Conservation (phyloP, 345 rosid species). For the Hibiscus syriacus region DNA sequence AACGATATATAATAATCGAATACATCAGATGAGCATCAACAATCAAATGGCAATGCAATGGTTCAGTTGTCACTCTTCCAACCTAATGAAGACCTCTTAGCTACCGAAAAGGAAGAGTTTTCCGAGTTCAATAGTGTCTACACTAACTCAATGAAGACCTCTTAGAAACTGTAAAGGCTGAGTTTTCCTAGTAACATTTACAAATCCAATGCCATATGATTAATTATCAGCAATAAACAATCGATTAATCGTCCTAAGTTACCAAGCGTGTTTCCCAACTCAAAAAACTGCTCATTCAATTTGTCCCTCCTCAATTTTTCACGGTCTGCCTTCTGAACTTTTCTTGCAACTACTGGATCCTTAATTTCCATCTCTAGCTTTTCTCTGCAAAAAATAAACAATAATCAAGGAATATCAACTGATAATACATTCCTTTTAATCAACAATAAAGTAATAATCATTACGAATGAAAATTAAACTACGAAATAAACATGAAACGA, state of each 20-base stretch:
- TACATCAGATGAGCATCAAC: too few species aligned
- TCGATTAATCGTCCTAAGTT: conserved; percentile 23
- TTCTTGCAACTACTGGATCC: conserved; percentile 45
- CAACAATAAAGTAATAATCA: not conserved
- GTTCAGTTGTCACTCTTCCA: not conserved
- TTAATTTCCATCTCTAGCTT: conserved; percentile 31
- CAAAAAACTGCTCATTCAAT: too few species aligned
- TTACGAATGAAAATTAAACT: not conserved
- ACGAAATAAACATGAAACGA: conserved; percentile 1
- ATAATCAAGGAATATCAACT: not conserved
- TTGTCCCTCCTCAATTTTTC: too few species aligned
- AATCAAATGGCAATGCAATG: too few species aligned
- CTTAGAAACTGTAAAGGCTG: too few species aligned
- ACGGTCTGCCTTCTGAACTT: conserved; percentile 68
- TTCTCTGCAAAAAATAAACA: too few species aligned
- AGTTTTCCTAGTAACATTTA: too few species aligned
- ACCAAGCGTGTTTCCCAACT: too few species aligned
- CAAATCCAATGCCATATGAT: not conserved
- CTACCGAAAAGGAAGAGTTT: not conserved
- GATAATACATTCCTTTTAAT: not conserved
- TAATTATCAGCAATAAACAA: not conserved
- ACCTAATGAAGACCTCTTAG: not conserved
- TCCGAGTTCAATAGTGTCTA: too few species aligned
- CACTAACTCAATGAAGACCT: too few species aligned
- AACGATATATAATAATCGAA: too few species aligned